Evolutionary conservation across 2,329 filamentous ascomycete genomes (phyloP).

Genomic region (Metarhizium humberi): DNA sequence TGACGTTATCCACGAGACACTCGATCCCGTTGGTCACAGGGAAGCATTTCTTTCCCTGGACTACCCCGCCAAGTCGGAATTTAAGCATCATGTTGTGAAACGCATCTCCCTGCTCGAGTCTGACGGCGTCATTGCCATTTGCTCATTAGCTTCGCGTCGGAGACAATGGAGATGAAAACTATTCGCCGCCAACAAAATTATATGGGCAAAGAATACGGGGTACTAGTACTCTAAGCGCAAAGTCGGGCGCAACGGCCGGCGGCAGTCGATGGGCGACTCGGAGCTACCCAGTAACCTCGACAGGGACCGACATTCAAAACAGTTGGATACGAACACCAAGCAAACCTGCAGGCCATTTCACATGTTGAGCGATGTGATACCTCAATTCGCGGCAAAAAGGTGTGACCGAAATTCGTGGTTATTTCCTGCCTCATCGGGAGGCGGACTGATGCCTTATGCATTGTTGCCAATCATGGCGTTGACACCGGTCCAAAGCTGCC

Average conservation of each 20-base stretch:
- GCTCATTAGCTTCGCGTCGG: neutral
- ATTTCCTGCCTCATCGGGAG: neutral
- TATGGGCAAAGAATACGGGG: too few species aligned
- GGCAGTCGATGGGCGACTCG: too few species aligned
- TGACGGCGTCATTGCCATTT: neutral
- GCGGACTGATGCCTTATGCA: neutral
- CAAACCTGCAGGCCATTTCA: neutral
- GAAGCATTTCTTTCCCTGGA: neutral
- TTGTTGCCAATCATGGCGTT: neutral
- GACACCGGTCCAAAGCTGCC: neutral
- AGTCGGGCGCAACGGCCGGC: too few species aligned
- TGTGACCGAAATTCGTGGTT: neutral
- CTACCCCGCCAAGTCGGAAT: neutral
- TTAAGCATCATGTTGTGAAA: neutral
- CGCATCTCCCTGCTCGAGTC: neutral
- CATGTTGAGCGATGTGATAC: neutral
- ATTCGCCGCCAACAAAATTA: neutral
- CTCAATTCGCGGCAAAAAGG: neutral
- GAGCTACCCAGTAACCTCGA: neutral
- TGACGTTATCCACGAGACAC: too few species aligned
- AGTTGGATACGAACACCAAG: neutral
- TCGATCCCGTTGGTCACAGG: too few species aligned
- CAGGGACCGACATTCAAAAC: neutral
- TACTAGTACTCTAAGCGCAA: too few species aligned
- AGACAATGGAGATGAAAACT: neutral